Evolutionary conservation across 805 yeast genomes (phyloP), one percentile per base, ranked within the genome.

Genomic region (Kluyveromyces aestuarii): DNA sequence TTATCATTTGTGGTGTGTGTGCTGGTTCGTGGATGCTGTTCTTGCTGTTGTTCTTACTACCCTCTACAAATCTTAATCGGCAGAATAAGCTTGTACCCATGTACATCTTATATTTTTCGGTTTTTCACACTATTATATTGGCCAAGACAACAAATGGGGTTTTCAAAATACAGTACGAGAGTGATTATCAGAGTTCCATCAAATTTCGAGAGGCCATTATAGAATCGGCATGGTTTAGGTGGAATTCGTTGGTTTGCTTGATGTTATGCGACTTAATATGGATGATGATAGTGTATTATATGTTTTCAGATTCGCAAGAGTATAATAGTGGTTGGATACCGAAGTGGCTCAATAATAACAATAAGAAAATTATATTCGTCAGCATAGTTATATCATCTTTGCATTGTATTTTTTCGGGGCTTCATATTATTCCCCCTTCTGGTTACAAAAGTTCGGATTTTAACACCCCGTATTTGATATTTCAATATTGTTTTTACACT

Each of bases 11-110:
- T 48, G 78, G 81, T 0, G 69, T 77, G 17, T 78, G 80, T 51
- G 77, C 79, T 6, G 74, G 82, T 14, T 71, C 82, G 27, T 87
- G 95, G 95, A 79, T 85, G 79, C 68, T 87, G 25, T 66, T 82
- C 45, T 51, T 84, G 16, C 64, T 84, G 35, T 68, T 84, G 40
- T 58, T 76, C 18, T 60, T 86, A 33, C 74, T 64, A 41, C 63
- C 64, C 79, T 18, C 77, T 75, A 57, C 55, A 17, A 58, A 56
- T 41, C 61, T 54, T 38, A 77, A 77, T 54, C 68, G 76, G 25
- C 76, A 83, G 48, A 88, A 90, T 4, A 60, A 70, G 39, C 62
- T 80, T 41, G 74, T 86, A 37, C 76, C 76, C 38, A 30, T 81
- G 9, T 79, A 85, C 6, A 78, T 84, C n/a, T 54, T 81, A 18